Base-by-base conservation (phyloP, 1,139 yeast species). In the Hyphopichia fennica region DNA sequence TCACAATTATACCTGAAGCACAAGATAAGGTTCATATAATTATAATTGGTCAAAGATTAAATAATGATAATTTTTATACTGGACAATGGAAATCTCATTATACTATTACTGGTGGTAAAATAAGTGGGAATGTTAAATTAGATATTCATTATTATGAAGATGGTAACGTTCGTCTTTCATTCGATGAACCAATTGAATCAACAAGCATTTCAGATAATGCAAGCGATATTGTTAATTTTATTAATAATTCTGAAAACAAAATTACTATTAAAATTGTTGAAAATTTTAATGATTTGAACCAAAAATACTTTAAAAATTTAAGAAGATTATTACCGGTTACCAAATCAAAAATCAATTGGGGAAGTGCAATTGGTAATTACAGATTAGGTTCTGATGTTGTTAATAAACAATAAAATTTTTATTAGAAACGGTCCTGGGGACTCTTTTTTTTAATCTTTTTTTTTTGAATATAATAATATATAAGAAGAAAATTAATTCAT, bases 111-210 rank as follows among this genome's bases (percentile, higher is more conserved):
- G 60, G 64, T 2, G 62, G 66, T 0, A 43, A 58, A 8, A 52
- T 86, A 13, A 52, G 54, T 1, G 96, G 96, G 5, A 57, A 61
- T 13, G 72, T 89, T 28, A 64, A 65, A 32, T 76, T 90, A 34
- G 93, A 87, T 50, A 86, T 91, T 36, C 99, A 93, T 63, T 93
- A 91, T 64, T 93, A 79, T 60, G 99, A 93, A 65, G 98, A 93
- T 53, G 99, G 99, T 25, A 93, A 93, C 56, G 98, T 93, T 17
- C 75, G 95, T 40, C 77, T 93, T 53, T 82, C 79, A 50, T 79
- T 84, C 22, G 62, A 64, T 9, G 78, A 81, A 41, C 58, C 60
- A n/a, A 55, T 76, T 2, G 58, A 58, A 6, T 57, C 60, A 3
- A 38, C 46, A 1, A 40, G 53, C 3, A 47, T 47, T 2, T 43